Evolutionary conservation across 257 asterid genomes (phyloP).

Genomic region (Jacaranda copaia): DNA sequence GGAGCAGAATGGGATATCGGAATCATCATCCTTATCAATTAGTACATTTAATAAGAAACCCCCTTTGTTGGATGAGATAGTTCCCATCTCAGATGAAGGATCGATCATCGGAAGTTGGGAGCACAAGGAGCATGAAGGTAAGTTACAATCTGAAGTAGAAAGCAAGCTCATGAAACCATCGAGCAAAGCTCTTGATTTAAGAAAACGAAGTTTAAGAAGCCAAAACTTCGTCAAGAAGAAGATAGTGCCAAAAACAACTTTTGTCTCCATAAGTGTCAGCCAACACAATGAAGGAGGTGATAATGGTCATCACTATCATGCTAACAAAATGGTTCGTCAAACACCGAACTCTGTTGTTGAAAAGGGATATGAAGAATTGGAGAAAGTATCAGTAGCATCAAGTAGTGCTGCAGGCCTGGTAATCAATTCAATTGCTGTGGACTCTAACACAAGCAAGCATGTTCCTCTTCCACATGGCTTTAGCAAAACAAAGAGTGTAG

Average conservation of each 20-base stretch:
- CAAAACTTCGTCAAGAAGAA: conserved; percentile 54
- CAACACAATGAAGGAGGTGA: conserved; percentile 34
- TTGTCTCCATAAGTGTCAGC: conserved; percentile 33
- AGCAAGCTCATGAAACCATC: conserved; percentile 43
- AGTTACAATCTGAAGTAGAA: conserved; percentile 32
- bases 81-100: conserved; percentile 37
- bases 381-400: conserved; percentile 29
- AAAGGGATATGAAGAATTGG: conserved; percentile 35
- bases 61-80: conserved; percentile 28
- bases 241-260: conserved; percentile 27
- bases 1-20: too few relatives aligned
- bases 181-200: conserved; percentile 40
- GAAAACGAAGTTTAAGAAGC: conserved; percentile 49
- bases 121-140: conserved; percentile 36
- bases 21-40: too few relatives aligned
- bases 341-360: conserved; percentile 39
- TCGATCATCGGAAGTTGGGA: conserved; percentile 21
- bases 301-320: conserved; percentile 20
- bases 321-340: conserved; percentile 36
- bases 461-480: conserved; percentile 28
- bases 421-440: conserved; percentile 3
- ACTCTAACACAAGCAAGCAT: conserved; percentile 33
- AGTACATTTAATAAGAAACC: too few relatives aligned
- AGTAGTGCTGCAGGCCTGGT: too few relatives aligned
- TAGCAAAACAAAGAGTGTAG: conserved; percentile 41